Evolutionary conservation across 257 asterid genomes (phyloP).

Genomic region (Plantago major): DNA sequence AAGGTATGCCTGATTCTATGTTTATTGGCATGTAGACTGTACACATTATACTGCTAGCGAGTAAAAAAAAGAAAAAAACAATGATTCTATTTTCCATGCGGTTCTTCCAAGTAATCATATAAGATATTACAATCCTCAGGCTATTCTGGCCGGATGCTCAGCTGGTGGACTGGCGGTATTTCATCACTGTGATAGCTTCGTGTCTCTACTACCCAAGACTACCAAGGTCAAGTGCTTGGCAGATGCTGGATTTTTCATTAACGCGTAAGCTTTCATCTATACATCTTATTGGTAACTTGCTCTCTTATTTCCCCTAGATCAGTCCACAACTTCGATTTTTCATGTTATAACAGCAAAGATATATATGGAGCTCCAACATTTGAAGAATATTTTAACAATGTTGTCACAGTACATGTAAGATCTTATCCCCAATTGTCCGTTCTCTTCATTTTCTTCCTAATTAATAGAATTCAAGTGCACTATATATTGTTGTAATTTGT

Average conservation of each 20-base stretch:
- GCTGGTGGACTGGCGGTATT: slow-evolving; percentile 8
- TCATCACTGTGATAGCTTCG: slow-evolving; percentile 5
- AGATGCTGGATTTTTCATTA: slow-evolving; percentile 13
- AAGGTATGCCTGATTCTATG: neutral
- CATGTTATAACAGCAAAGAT: slow-evolving; percentile 51
- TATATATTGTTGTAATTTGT: neutral
- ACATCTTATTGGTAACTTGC: neutral
- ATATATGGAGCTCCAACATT: slow-evolving; percentile 61
- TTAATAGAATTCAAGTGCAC: too few relatives aligned
- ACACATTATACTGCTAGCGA: too few relatives aligned
- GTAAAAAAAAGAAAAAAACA: too few relatives aligned
- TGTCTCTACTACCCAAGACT: neutral
- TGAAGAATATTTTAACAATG: slow-evolving; percentile 54
- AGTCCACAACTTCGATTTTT: neutral
- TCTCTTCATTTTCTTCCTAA: neutral
- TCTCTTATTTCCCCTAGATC: neutral
- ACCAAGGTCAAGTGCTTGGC: slow-evolving; percentile 12
- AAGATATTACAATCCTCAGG: neutral
- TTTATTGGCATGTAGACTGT: too few relatives aligned
- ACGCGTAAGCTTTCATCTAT: slow-evolving; percentile 5
- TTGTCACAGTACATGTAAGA: slow-evolving; percentile 74
- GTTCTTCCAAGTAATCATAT: too few relatives aligned
- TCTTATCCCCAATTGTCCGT: neutral
- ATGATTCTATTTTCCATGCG: too few relatives aligned
- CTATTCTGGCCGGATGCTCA: slow-evolving; percentile 13